Evolutionary conservation across 2,329 filamentous ascomycete species (phyloP), one percentile per base, ranked within the genome.

Genomic region (Aspergillus vadensis): DNA sequence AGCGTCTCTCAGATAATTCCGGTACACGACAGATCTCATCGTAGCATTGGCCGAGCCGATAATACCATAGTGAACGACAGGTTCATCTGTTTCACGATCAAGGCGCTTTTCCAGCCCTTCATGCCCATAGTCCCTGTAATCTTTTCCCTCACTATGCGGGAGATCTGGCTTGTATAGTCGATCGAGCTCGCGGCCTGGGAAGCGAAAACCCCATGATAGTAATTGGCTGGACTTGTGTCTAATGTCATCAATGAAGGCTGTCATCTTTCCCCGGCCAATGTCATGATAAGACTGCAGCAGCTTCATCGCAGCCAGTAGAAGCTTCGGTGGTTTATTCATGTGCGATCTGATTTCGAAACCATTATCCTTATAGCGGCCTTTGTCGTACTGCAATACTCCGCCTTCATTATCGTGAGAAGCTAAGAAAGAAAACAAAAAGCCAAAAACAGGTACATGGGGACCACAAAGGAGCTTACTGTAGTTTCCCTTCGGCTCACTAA

Each of bases 1-100:
- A 2, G 47, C 50, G 17, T 51, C 55, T 12, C 25, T 48, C 36
- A 59, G 62, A 23, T 50, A 12, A 43, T 72, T 64, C n/a, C 67
- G 50, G 12, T 44, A 41, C 2, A 44, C 12, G 6, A 62, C 63
- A 19, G 67, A 58, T 51, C 65, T 68, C n/a, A 72, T 65, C 1
- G 70, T 39, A 19, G 51, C 56, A 43, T 72, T 68, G 4, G 59
- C 70, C 1, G 69, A 71, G 3, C 66, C 67, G 39, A 72, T 70
- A 8, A 63, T 25, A 4, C 70, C 70, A 53, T 70, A 71, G 54
- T 71, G 68, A 4, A 72, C 53, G 3, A 15, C 38, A 14, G 58
- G 58, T 6, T 15, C 14, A 38, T 52, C 39, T 0, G 52, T 19
- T 10, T 36, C 27, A n/a, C 58, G 38, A n/a, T 25, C 12, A 4